phyloP scores from a whole-genome alignment of 371 early-diverging fungal genomes.

The Fennellomyces sp. region DNA sequence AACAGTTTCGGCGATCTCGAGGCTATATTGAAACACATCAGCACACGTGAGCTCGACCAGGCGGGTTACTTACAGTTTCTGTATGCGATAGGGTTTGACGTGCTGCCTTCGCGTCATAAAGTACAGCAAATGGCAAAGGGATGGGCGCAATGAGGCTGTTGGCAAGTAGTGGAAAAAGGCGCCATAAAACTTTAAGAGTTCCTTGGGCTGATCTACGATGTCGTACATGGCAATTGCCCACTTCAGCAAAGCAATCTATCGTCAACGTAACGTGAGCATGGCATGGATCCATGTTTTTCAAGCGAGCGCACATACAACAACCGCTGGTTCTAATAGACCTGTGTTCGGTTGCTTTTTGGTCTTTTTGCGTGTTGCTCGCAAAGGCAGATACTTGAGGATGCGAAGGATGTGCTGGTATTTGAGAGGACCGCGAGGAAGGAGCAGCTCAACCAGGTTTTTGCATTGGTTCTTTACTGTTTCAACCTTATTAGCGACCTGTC shows the following conservation, averaged over 20 bases:
- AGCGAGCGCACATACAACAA: not conserved
- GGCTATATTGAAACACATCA: too few relatives aligned
- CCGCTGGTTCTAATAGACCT: not conserved
- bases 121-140: slow-evolving; percentile 58
- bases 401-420: slow-evolving; percentile 37
- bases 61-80: slow-evolving; percentile 45
- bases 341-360: slow-evolving; percentile 1
- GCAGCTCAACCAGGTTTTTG: slow-evolving; percentile 28
- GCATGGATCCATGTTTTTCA: too few relatives aligned
- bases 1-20: too few relatives aligned
- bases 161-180: slow-evolving; percentile 52
- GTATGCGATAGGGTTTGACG: slow-evolving; percentile 51
- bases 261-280: too few relatives aligned
- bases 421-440: slow-evolving; percentile 52
- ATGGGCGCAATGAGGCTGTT: slow-evolving; percentile 35
- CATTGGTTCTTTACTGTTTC: too few relatives aligned
- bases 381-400: slow-evolving; percentile 37
- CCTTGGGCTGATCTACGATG: slow-evolving; percentile 38
- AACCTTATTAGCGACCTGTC: too few relatives aligned
- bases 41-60: too few relatives aligned
- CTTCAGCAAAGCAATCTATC: slow-evolving; percentile 39
- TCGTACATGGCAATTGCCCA: slow-evolving; percentile 58
- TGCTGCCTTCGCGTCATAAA: slow-evolving; percentile 50
- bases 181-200: slow-evolving; percentile 42
- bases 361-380: slow-evolving; percentile 20